These are phyloP conservation scores for Hanseniaspora taiwanica DNA, from an alignment of 805 yeast genomes.

Conservation along the genomic window DNA sequence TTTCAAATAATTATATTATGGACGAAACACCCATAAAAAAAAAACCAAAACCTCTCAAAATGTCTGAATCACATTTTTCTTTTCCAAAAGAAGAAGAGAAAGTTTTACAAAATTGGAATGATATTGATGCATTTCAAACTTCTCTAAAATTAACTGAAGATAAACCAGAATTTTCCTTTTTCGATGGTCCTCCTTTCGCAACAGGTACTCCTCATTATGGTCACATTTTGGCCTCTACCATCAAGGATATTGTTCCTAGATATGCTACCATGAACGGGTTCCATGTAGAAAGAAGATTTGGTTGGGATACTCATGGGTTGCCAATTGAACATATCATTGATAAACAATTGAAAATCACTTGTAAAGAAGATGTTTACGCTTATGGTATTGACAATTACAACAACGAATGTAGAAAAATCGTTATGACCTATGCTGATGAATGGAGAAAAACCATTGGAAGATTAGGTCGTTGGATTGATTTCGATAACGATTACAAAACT, in stretches of 20 bases:
- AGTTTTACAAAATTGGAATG: conserved; percentile 71
- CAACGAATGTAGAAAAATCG: conserved; percentile 89
- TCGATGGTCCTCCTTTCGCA: conserved; percentile 99
- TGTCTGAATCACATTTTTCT: conserved; percentile 32
- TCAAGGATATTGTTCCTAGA: conserved; percentile 94
- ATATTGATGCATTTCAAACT: conserved; percentile 86
- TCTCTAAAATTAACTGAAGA: conserved; percentile 74
- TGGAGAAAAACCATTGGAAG: conserved; percentile 92
- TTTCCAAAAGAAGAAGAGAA: conserved; percentile 87
- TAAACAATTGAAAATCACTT: conserved; percentile 86
- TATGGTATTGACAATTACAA: conserved; percentile 93
- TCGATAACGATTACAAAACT: conserved; percentile 96
- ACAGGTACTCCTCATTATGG: conserved; percentile 99
- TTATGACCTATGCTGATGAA: conserved; percentile 90
- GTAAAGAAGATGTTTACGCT: conserved; percentile 87
- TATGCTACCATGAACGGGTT: conserved; percentile 96
- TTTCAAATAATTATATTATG: too few species aligned
- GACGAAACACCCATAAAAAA: neutral
- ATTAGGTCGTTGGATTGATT: conserved; percentile 98
- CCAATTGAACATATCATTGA: conserved; percentile 98
- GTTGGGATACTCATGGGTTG: conserved; percentile 99
- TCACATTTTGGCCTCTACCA: conserved; percentile 91
- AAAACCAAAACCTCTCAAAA: neutral
- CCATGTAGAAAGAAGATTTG: conserved; percentile 93
- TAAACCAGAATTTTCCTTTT: conserved; percentile 79